These are phyloP conservation scores for Cladosporium sp. DNA, from an alignment of 2,329 filamentous ascomycete genomes.

Conservation along the genomic window DNA sequence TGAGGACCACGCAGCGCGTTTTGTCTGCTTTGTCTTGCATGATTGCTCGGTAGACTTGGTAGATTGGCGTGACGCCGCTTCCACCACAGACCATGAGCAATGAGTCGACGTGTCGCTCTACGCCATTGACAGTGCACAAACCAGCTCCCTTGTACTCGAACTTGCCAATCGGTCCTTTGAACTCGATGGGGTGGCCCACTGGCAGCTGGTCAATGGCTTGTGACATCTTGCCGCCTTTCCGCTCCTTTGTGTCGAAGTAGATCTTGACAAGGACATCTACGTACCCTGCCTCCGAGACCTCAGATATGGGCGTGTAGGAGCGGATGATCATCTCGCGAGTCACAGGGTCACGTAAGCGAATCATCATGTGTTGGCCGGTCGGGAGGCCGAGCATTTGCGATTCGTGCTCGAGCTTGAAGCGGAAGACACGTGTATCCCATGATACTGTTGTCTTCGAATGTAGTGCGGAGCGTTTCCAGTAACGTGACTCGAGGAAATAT, in stretches of 20 bases:
- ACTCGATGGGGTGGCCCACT: slow-evolving; percentile 68
- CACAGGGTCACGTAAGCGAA: slow-evolving; percentile 69
- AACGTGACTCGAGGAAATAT: slow-evolving; percentile 66
- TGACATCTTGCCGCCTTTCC: slow-evolving; percentile 74
- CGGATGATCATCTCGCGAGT: slow-evolving; percentile 72
- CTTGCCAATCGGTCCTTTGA: slow-evolving; percentile 84
- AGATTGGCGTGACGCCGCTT: slow-evolving; percentile 89
- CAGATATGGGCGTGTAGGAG: slow-evolving; percentile 80
- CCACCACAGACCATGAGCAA: slow-evolving; percentile 88
- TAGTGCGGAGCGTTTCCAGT: slow-evolving; percentile 71
- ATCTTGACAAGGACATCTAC: slow-evolving; percentile 79
- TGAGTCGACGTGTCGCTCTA: slow-evolving; percentile 53
- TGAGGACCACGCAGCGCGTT: slow-evolving; percentile 67
- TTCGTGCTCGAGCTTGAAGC: slow-evolving; percentile 69
- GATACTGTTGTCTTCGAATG: slow-evolving; percentile 66
- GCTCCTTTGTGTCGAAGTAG: slow-evolving; percentile 59
- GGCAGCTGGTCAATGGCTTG: slow-evolving; percentile 70
- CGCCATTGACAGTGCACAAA: slow-evolving; percentile 56
- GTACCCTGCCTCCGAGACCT: slow-evolving; percentile 55
- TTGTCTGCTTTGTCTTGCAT: slow-evolving; percentile 59
- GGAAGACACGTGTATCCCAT: slow-evolving; percentile 75
- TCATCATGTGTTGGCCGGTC: slow-evolving; percentile 81
- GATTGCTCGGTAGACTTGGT: slow-evolving; percentile 73
- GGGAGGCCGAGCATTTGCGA: slow-evolving; percentile 71
- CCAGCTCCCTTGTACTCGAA: slow-evolving; percentile 74